Base-by-base conservation (phyloP, 1,284 basidiomycete species). In the Porodaedalea pini region DNA sequence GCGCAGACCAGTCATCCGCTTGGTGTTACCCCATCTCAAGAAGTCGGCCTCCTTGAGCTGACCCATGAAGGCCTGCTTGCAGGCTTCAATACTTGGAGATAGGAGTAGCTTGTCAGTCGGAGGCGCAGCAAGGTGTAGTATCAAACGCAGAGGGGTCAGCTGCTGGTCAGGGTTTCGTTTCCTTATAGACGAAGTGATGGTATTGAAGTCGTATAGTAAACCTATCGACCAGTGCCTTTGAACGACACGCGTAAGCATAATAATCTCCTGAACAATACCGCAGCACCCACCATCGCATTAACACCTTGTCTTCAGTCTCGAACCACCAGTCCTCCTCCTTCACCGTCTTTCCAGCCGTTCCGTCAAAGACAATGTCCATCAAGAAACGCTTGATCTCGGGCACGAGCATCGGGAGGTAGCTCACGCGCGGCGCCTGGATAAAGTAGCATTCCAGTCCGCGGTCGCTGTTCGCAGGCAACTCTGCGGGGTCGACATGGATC, bases 151-250 rank as follows among this genome's bases (percentile, higher is more conserved):
- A 2, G 91, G 91, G 3, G 76, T 69, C 25, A 79, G 68, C 49
- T 77, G 73, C 23, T 77, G 69, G 5, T 76, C 70, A 6, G 76
- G 68, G 25, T 74, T 71, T 4, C 77, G 66, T 27, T 76, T 73
- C 23, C 75, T 68, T 40, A 82, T 69, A 6, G 83, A 82, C 8
- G 77, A 68, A 13, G 83, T 80, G 63, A 88, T 85, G 19, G 78
- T 78, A 65, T 88, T 82, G 67, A 87, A 88, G 69, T 97, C 90
- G 67, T 94, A 94, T 62, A 97, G 83, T 44, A 97, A 78, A 37
- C 95, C 94, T 61, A 98, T 84, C 36, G 94, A 86, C 94, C 94
- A 97, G 72, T 98, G 93, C 93, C 94, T 97, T 66, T n/a, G n/a
- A n/a, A 21, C 17, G 25, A 53, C 17, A 15, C 41, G 43, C 13